Evolutionary conservation across 2,329 filamentous ascomycete species (phyloP), one percentile per base, ranked within the genome.

Genomic region (Drechslerella coelobrocha): DNA sequence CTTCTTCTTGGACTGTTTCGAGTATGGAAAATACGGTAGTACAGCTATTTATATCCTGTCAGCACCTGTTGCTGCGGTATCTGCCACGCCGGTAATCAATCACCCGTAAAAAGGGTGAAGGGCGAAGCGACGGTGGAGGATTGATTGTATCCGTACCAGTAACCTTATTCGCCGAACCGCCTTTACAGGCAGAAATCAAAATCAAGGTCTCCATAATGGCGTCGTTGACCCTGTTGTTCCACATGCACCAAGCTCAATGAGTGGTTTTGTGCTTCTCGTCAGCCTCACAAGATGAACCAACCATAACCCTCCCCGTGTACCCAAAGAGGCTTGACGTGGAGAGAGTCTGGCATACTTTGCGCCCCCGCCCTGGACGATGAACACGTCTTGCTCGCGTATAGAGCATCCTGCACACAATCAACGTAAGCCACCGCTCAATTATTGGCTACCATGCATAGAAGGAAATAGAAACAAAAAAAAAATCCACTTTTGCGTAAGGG

Each of bases 151-250:
- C 2, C 85, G 75, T 83, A 96, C 93, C 93, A 76, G 93, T 97
- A 78, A 97, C 90, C 77, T 94, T 96, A 82, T 92, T 96, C 73
- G 94, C 91, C 60, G 94, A 97, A 74, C 93, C 94, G 77, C 94
- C 92, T 81, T 97, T 97, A 85, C 94, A 99, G 75, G 94, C 94
- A 74, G 91, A 94, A 77, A 97, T 97, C 91, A 99, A 96, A 80
- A 99, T 97, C 78, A 99, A 85, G 78, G 99, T 85, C 84, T 99
- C 94, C 92, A 99, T 97, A 78, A 99, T 92, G 77, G 91, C 95
- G 81, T 99, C 94, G 80, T 99, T 99, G 84, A 97, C 96, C 81
- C 75, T 76, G 55, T 57, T 4, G 29, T 5, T 52, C 34, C 81
- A 82, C 78, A 69, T 39, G 82, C 78, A 69, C 43, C 65, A 69